Evolutionary conservation across 2,329 filamentous ascomycete species (phyloP).

Genomic region (Diaporthe sp.): DNA sequence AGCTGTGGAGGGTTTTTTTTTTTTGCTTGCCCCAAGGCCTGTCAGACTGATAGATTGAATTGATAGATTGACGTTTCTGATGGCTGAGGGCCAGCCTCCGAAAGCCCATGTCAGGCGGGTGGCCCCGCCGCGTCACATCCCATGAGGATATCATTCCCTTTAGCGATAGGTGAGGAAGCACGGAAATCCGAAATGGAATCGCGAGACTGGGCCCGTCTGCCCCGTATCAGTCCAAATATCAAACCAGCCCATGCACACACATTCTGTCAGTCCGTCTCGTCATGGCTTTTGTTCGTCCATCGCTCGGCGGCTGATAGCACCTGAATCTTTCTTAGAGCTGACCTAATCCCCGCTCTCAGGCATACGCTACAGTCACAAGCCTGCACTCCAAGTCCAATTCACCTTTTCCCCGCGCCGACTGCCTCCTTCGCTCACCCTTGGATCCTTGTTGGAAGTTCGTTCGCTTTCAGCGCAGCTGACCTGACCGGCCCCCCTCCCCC

Average conservation of each 20-base stretch:
- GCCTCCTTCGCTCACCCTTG: conserved; percentile 4
- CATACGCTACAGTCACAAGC: neutral
- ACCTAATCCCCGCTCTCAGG: neutral
- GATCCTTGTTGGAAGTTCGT: conserved; percentile 30
- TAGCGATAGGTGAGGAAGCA: conserved; percentile 30
- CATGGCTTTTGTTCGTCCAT: neutral
- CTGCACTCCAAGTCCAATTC: neutral
- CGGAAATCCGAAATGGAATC: conserved; percentile 1
- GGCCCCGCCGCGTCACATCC: conserved; percentile 29
- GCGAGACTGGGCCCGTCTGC: conserved; percentile 5
- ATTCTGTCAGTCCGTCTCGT: neutral
- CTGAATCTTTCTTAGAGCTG: neutral
- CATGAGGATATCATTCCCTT: conserved; percentile 20
- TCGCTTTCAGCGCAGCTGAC: conserved; percentile 15
- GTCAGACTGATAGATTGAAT: neutral
- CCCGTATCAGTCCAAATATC: conserved; percentile 24
- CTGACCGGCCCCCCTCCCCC: neutral
- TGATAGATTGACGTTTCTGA: neutral
- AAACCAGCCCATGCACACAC: conserved; percentile 4
- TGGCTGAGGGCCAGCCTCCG: conserved; percentile 7
- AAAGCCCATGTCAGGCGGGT: conserved; percentile 19
- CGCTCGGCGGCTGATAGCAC: neutral
- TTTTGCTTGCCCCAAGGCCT: neutral
- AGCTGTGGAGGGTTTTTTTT: neutral
- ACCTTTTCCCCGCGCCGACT: conserved; percentile 24